Base-by-base conservation (phyloP, 768 basidiomycete species). In the Lactarius hengduanensis region DNA sequence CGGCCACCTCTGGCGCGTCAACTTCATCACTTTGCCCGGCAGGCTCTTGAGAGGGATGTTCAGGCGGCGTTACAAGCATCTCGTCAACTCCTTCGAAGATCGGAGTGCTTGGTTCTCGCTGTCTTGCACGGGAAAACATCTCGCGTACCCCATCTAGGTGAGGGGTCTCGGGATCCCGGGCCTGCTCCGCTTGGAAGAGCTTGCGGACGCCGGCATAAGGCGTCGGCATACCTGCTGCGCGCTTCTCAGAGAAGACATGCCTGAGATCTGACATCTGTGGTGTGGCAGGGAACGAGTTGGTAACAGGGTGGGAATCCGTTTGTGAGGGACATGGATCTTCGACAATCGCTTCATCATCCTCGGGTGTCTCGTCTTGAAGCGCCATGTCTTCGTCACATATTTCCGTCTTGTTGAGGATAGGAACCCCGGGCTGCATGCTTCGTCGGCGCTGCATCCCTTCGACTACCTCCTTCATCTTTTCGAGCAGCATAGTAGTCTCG, bases 311-410 rank as follows among this genome's bases (percentile, higher is more conserved):
- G 32, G 55, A 2, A 67, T 72, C 57, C 36, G 63, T 40, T 61
- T 30, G 47, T 26, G 54, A 13, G 36, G 62, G 36, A 18, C 16
- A n/a, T 45, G 16, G 41, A 47, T 59, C 67, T 26, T 60, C 59
- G 16, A 34, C 41, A 32, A 32, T 55, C n/a, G 56, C 20, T 47
- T 72, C 65, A 28, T 66, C 71, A 16, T 68, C 61, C 54, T 73
- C 57, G 10, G 41, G 62, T 4, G 41, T 63, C 26, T 69, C 69
- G 1, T 68, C 59, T 34, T 66, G 74, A 64, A 81, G 75, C 67
- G 77, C 77, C 75, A 81, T 58, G 53, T 57, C 56, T 36, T 83
- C 78, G 81, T 82, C 62, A 74, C 77, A 40, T 67, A 32, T 55
- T 40, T 57, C 68, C 38, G 34, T 54, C 61, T 8, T 80, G 80